phyloP scores from a whole-genome alignment of 257 asterid genomes.

The Solanum tarapatanum region DNA sequence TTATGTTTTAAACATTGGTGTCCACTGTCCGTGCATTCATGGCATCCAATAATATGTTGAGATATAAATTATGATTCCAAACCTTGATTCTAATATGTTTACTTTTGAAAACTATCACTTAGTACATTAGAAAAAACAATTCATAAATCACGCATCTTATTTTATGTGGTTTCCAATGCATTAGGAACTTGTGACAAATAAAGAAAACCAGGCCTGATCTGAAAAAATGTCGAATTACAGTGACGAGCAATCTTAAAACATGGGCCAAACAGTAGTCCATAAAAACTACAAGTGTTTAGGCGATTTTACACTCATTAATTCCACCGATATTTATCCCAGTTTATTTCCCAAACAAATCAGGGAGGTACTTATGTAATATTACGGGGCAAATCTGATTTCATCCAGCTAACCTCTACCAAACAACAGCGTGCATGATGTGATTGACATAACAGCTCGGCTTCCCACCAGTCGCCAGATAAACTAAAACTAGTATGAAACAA shows the following conservation, averaged over 20 bases:
- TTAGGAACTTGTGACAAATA: background rate
- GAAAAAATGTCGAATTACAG: background rate
- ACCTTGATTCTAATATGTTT: background rate
- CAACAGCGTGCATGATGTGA: background rate
- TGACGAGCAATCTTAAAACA: background rate
- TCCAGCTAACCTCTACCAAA: background rate
- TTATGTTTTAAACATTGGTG: background rate
- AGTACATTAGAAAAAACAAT: background rate
- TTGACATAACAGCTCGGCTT: background rate
- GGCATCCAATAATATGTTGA: background rate
- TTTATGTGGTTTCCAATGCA: background rate
- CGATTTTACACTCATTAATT: background rate
- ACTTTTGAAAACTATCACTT: background rate
- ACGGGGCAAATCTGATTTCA: background rate
- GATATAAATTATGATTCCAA: background rate
- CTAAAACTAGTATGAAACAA: background rate
- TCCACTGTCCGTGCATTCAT: background rate
- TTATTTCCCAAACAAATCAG: background rate
- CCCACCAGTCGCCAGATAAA: background rate
- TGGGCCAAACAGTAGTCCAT: background rate
- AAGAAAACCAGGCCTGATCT: background rate
- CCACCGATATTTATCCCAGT: too few relatives aligned
- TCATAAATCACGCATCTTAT: background rate
- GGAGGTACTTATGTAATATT: background rate
- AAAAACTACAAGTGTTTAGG: background rate